phyloP scores from a whole-genome alignment of 805 yeast species.

The Zygotorulaspora sp. region DNA sequence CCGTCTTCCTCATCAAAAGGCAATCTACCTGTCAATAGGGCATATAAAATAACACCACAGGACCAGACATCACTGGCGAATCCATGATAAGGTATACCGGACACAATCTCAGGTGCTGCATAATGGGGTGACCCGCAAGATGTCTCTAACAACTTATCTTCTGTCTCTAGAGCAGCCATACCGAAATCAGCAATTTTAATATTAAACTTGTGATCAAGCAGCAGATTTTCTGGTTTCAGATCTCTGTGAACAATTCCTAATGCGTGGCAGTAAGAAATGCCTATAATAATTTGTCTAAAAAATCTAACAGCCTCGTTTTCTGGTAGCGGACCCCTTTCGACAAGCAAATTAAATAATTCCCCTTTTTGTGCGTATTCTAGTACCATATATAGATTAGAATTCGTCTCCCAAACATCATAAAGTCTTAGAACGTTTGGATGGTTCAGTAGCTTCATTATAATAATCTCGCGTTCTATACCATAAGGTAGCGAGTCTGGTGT shows the following conservation, averaged over 20 bases:
- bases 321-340: constrained; percentile 80
- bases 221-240: constrained; percentile 73
- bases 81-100: constrained; percentile 93
- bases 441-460: constrained; percentile 74
- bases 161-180: constrained; percentile 94
- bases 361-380: constrained; percentile 97
- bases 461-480: constrained; percentile 83
- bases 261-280: constrained; percentile 79
- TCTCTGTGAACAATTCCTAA: constrained; percentile 87
- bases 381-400: constrained; percentile 76
- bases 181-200: constrained; percentile 98
- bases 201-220: constrained; percentile 76
- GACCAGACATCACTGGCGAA: constrained; percentile 98
- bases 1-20: constrained; percentile 89
- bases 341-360: constrained; percentile 86
- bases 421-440: constrained; percentile 76
- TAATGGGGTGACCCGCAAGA: constrained; percentile 98
- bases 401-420: constrained; percentile 85
- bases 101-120: constrained; percentile 96
- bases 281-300: constrained; percentile 80
- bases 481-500: constrained; percentile 60
- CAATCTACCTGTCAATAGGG: constrained; percentile 86
- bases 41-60: constrained; percentile 92
- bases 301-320: constrained; percentile 88
- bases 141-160: constrained; percentile 79